Evolutionary conservation across 1,139 yeast genomes (phyloP).

Genomic region (Pichia sorboxylosa): DNA sequence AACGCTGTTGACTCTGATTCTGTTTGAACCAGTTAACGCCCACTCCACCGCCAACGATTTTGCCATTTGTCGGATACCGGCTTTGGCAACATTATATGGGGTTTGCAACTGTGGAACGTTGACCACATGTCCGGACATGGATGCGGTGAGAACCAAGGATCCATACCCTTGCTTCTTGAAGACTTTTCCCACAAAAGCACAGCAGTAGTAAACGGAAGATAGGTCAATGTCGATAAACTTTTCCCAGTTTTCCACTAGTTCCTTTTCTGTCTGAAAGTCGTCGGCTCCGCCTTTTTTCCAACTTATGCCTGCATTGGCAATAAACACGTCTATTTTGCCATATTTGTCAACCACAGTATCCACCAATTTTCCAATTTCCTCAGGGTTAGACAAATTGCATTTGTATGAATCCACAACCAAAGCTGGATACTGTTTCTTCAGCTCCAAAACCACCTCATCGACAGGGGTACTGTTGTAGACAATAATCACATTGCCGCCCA

Average conservation of each 20-base stretch:
- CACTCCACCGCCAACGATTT: conserved; percentile 44
- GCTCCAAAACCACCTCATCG: conserved; percentile 35
- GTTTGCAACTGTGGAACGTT: conserved; percentile 46
- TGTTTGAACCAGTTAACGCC: conserved; percentile 28
- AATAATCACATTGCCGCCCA: conserved; percentile 84
- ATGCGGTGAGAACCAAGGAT: conserved; percentile 51
- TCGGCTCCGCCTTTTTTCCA: conserved; percentile 41
- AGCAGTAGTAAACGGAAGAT: conserved; percentile 48
- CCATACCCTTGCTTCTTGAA: conserved; percentile 38
- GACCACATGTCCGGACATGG: conserved; percentile 47
- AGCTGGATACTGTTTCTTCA: conserved; percentile 36
- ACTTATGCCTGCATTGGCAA: conserved; percentile 58
- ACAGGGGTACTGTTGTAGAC: conserved; percentile 66
- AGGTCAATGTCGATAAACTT: conserved; percentile 38
- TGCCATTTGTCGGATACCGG: conserved; percentile 44
- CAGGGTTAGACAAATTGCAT: conserved; percentile 36
- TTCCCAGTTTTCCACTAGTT: conserved; percentile 37
- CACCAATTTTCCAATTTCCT: conserved; percentile 32
- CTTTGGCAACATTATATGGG: conserved; percentile 47
- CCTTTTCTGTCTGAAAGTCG: conserved; percentile 30
- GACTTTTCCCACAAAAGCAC: conserved; percentile 41
- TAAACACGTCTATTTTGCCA: conserved; percentile 49
- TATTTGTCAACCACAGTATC: conserved; percentile 37
- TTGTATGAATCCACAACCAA: conserved; percentile 34
- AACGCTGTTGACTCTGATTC: conserved; percentile 42